These are phyloP conservation scores for Spathaspora girioi DNA, from an alignment of 805 yeast species.

Conservation along the genomic window DNA sequence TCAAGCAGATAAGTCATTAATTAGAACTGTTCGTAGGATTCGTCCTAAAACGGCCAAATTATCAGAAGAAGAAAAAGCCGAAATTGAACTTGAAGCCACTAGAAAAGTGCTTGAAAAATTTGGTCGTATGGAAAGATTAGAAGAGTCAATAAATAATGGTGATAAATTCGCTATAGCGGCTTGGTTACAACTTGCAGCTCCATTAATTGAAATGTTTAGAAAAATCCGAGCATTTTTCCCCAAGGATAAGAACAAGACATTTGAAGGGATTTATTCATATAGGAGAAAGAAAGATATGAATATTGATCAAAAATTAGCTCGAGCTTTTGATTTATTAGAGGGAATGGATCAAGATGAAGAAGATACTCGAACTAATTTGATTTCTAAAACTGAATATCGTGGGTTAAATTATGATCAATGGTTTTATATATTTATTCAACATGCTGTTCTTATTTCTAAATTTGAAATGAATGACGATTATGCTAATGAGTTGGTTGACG, in stretches of 20 bases:
- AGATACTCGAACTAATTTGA: constrained; percentile 29
- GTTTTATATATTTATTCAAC: constrained; percentile 81
- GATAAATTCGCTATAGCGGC: constrained; percentile 62
- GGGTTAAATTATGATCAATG: constrained; percentile 77
- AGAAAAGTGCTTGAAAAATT: constrained; percentile 55
- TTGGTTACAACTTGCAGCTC: constrained; percentile 84
- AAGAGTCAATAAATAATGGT: constrained; percentile 25
- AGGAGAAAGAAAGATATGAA: constrained; percentile 59
- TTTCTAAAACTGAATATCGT: constrained; percentile 60
- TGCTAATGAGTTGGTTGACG: constrained; percentile 53
- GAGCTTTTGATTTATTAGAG: constrained; percentile 63
- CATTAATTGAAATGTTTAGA: constrained; percentile 77
- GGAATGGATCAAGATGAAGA: constrained; percentile 38
- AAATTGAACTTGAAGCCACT: constrained; percentile 55
- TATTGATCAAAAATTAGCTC: constrained; percentile 68
- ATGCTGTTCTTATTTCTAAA: constrained; percentile 63
- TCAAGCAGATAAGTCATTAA: constrained; percentile 11
- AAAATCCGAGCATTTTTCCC: constrained; percentile 77
- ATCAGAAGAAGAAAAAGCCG: constrained; percentile 46
- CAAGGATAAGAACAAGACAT: constrained; percentile 64
- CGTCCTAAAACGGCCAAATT: constrained; percentile 16
- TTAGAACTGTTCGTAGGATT: constrained; percentile 10
- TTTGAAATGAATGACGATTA: constrained; percentile 61
- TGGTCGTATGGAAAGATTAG: constrained; percentile 51
- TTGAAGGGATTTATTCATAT: constrained; percentile 63